Evolutionary conservation across 257 asterid species (phyloP).

Genomic region (Eustoma russellianum): DNA sequence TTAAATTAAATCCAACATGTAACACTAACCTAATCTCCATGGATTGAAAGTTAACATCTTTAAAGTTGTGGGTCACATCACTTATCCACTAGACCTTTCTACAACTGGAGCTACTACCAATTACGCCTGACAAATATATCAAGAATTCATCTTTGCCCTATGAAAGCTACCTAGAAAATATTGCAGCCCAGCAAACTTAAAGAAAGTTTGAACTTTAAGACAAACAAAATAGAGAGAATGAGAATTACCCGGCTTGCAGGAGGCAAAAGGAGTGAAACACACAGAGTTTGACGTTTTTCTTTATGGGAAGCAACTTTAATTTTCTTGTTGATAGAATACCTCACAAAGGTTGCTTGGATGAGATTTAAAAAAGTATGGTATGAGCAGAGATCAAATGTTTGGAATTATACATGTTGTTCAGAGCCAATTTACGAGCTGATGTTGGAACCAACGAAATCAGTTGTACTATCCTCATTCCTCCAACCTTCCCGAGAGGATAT

Average conservation of each 20-base stretch:
- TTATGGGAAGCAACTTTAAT: neutral
- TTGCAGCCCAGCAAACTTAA: neutral
- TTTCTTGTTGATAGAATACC: neutral
- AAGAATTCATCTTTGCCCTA: conserved; percentile 1
- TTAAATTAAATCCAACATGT: no score
- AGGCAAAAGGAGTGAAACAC: conserved; percentile 15
- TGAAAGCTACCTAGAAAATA: neutral
- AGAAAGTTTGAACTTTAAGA: neutral
- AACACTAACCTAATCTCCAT: conserved; percentile 23
- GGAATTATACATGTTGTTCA: neutral
- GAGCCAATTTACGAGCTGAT: neutral
- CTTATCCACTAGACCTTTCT: conserved; percentile 21
- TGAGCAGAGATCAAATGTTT: neutral
- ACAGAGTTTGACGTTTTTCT: conserved; percentile 13
- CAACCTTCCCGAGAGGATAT: no score
- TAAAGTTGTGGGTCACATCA: conserved; percentile 16
- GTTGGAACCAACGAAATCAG: neutral
- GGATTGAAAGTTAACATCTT: conserved; percentile 11
- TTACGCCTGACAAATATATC: conserved; percentile 8
- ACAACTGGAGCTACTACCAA: conserved; percentile 4
- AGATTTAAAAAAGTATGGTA: no score
- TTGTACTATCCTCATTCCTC: no score
- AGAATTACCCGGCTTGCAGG: conserved; percentile 16
- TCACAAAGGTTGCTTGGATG: no score
- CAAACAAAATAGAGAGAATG: neutral